Evolutionary conservation across 1,284 basidiomycete genomes (phyloP).

Genomic region (Lentinula novae-zelandiae): DNA sequence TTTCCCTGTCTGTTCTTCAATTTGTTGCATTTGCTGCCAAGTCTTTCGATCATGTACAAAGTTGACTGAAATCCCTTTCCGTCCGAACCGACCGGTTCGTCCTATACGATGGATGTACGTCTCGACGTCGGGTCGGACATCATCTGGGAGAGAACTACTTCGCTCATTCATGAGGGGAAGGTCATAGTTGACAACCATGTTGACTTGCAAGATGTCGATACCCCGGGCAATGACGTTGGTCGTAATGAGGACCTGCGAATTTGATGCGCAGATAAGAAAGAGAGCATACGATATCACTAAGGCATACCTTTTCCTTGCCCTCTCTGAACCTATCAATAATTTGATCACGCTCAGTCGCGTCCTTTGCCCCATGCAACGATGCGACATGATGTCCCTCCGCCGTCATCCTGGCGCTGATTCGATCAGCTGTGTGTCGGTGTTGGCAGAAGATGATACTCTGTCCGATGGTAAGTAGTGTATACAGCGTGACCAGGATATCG

Average conservation of each 20-base stretch:
- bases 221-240: conserved; percentile 99
- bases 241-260: conserved; percentile 73
- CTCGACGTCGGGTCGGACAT: conserved; percentile 82
- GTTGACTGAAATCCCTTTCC: conserved; percentile 95
- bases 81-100: conserved; percentile 94
- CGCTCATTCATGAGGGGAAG: conserved; percentile 83
- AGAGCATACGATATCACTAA: neutral
- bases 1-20: conserved; percentile 74
- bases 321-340: conserved; percentile 96
- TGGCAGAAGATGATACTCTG: conserved; percentile 98
- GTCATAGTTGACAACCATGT: conserved; percentile 99
- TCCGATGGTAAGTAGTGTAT: conserved; percentile 89
- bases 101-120: conserved; percentile 99
- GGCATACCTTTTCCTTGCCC: conserved; percentile 86
- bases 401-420: conserved; percentile 88
- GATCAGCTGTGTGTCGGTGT: conserved; percentile 91
- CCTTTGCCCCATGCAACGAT: conserved; percentile 93
- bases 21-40: conserved; percentile 82
- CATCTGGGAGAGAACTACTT: conserved; percentile 37
- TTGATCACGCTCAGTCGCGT: conserved; percentile 82
- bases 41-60: conserved; percentile 89
- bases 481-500: conserved; percentile 90
- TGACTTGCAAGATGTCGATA: conserved; percentile 98
- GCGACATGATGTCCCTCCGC: conserved; percentile 95
- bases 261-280: neutral